Evolutionary conservation across 495 filamentous ascomycete species (phyloP).

Genomic region (Oleoguttula mirabilis): DNA sequence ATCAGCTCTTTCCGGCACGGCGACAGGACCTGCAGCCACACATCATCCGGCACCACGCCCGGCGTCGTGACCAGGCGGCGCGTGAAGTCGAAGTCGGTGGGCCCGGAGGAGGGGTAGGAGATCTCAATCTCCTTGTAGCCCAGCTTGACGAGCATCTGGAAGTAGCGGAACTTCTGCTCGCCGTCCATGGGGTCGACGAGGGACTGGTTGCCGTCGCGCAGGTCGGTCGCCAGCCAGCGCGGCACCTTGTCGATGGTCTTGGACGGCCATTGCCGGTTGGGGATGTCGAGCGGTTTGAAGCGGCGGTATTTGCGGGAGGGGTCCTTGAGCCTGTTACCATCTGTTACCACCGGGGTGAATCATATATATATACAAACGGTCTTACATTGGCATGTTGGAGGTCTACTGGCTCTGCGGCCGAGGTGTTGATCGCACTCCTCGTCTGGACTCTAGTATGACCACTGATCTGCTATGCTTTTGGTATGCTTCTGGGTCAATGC

Average conservation of each 20-base stretch:
- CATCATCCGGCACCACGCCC: constrained; percentile 77
- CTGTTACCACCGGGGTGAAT: too few relatives aligned
- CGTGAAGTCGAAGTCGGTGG: constrained; percentile 94
- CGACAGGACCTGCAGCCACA: constrained; percentile 88
- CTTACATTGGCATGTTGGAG: too few relatives aligned
- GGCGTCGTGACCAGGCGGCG: constrained; percentile 77
- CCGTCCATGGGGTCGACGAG: constrained; percentile 48
- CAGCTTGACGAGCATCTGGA: constrained; percentile 83
- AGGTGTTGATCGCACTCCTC: too few relatives aligned
- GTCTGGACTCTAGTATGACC: too few relatives aligned
- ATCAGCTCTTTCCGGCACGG: constrained; percentile 93
- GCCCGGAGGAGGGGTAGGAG: constrained; percentile 85
- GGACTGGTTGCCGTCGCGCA: constrained; percentile 34
- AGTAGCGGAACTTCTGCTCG: constrained; percentile 89
- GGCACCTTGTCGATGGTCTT: constrained; percentile 37
- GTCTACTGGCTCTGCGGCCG: too few relatives aligned
- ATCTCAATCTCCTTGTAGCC: constrained; percentile 99
- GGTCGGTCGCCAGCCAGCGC: constrained; percentile 34
- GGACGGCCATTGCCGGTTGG: constrained; percentile 84
- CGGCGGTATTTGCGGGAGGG: constrained; percentile 84
- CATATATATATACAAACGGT: too few relatives aligned
- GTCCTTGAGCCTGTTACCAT: constrained; percentile 72
- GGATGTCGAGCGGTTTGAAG: constrained; percentile 65
- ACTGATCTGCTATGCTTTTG: too few relatives aligned
- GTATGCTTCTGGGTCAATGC: too few relatives aligned